Evolutionary conservation across 2,329 filamentous ascomycete species (phyloP).

Genomic region (Fusarium succisae): DNA sequence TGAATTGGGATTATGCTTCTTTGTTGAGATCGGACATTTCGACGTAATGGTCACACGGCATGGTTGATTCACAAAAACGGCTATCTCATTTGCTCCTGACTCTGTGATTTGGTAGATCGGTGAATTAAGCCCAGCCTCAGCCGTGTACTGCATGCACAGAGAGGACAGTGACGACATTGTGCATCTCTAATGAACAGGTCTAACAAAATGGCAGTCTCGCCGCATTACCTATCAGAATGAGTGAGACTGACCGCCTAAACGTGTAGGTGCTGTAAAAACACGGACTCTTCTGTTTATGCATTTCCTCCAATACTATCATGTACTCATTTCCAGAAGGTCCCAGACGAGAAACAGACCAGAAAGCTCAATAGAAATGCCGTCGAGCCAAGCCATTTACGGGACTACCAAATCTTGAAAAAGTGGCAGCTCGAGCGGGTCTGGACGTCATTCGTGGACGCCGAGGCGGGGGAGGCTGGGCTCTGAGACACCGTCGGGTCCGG

Average conservation of each 20-base stretch:
- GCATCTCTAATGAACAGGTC: not conserved
- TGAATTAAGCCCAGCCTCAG: not conserved
- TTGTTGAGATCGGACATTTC: not conserved
- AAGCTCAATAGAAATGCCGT: conserved; percentile 10
- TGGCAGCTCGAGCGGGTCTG: not conserved
- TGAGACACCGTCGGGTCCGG: not conserved
- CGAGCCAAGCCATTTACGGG: not conserved
- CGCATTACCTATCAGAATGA: not conserved
- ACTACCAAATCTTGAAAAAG: not conserved
- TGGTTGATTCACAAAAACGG: not conserved
- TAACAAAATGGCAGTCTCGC: not conserved
- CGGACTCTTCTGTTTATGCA: not conserved
- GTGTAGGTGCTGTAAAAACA: not conserved
- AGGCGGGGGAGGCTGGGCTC: not conserved
- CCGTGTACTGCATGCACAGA: not conserved
- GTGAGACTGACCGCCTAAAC: not conserved
- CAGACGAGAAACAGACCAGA: not conserved
- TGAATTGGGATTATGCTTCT: not conserved
- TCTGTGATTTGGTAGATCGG: not conserved
- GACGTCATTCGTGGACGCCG: conserved; percentile 11
- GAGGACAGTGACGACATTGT: not conserved
- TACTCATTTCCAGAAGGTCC: not conserved
- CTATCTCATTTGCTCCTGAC: not conserved
- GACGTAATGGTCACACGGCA: not conserved
- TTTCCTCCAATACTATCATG: not conserved